Evolutionary conservation across 2,329 filamentous ascomycete genomes (phyloP).

Genomic region (Cadophora luteo-olivacea): DNA sequence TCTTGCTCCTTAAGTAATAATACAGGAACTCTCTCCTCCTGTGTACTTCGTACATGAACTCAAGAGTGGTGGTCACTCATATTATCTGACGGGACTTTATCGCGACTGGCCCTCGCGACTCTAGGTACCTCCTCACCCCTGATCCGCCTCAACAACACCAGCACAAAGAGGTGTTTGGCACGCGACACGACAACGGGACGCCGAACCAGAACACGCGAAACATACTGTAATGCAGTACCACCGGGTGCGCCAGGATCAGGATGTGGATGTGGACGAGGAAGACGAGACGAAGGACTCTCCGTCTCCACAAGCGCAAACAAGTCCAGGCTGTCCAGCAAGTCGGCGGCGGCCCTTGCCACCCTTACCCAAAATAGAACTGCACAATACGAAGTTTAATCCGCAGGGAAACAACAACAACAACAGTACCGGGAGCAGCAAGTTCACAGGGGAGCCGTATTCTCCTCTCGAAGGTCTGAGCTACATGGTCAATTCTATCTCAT

Average conservation of each 20-base stretch:
- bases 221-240: not conserved
- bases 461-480: constrained; percentile 17
- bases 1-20: not conserved
- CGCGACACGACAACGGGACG: not conserved
- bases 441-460: constrained; percentile 10
- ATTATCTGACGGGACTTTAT: not conserved
- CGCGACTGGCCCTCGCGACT: not conserved
- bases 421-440: not conserved
- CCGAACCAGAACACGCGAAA: not conserved
- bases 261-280: not conserved
- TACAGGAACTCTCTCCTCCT: not conserved
- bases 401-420: not conserved
- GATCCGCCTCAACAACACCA: not conserved
- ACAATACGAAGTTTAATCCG: constrained; percentile 6
- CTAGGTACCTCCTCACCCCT: not conserved
- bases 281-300: not conserved
- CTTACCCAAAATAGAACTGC: constrained; percentile 5
- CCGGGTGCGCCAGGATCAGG: not conserved
- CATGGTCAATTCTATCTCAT: constrained; percentile 22
- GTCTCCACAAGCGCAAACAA: constrained; percentile 9
- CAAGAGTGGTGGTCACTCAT: not conserved
- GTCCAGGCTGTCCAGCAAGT: not conserved
- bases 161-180: not conserved
- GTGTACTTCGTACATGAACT: not conserved
- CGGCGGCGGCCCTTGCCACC: constrained; percentile 11